Base-by-base conservation (phyloP, 495 filamentous ascomycete genomes). In the Hypoxylon cercidicola region DNA sequence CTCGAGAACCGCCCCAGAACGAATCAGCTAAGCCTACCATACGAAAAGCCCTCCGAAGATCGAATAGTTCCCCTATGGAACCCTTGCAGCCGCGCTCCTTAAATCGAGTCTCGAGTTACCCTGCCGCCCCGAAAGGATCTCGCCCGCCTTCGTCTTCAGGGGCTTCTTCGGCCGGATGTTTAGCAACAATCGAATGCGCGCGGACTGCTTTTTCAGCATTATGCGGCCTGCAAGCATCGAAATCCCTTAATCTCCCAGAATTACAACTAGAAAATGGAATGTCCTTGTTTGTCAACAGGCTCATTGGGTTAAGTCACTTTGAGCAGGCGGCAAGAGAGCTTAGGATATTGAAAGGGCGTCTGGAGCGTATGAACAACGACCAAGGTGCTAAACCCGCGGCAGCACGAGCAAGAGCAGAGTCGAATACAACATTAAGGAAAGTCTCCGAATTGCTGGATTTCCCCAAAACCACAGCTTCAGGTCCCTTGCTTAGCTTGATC, bases 201-300 rank as follows among this genome's bases (percentile, higher is more conserved):
- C 81, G 90, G 18, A 72, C 90, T 20, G 88, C 90, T 10, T 89
- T 97, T 71, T 81, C 86, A 3, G 88, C 85, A 47, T 76, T 98
- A 41, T 79, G 91, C 48, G 78, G 81, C 19, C 53, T 90, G 18
- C 84, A 91, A 55, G 69, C 76, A 25, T 64, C 77, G 47, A 71
- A 84, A 64, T 72, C 64, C 72, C 66, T 76, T 66, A 82, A 61
- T 2, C 73, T 85, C 13, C 86, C 88, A 8, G 84, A 82, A 34
- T 77, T 94, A 49, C 93, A 97, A 63, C 78, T 96, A 2, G 94
- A 97, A 70, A 88, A 87, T 57, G 95, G 91, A 6, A 90, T 92
- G 75, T 90, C 90, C 41, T 86, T 89, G 7, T 79, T 99, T 39
- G 79, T 90, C 20, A 86, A 84, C 39, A 93, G 88, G 64, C 75